Conservation (phyloP, 192 early-diverging fungal genomes). For the Coemansia sp. region DNA sequence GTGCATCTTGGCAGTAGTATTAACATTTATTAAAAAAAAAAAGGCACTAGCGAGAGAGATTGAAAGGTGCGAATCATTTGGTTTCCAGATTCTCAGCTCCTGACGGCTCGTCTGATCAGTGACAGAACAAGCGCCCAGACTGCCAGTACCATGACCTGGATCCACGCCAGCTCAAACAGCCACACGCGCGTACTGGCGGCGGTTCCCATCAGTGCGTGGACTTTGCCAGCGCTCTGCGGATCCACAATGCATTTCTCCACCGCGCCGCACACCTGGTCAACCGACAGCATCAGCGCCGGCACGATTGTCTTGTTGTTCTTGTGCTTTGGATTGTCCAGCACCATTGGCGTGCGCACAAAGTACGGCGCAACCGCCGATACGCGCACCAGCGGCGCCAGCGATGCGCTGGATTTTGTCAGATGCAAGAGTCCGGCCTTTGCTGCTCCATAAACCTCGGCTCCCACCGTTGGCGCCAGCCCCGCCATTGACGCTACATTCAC, state of each 20-base stretch:
- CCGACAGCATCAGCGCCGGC: conserved; percentile 33
- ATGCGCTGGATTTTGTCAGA: conserved; percentile 32
- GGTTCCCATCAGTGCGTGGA: conserved; percentile 27
- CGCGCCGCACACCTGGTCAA: conserved; percentile 37
- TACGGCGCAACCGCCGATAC: conserved; percentile 44
- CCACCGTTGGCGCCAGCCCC: conserved; percentile 36
- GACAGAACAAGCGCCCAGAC: conserved; percentile 22
- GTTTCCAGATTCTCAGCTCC: background rate
- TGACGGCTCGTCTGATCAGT: background rate
- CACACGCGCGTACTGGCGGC: conserved; percentile 28
- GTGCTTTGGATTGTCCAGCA: conserved; percentile 45
- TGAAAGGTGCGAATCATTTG: background rate
- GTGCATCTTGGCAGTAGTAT: no score
- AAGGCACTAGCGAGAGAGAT: background rate
- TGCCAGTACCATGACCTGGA: conserved; percentile 21
- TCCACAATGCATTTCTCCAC: conserved; percentile 26
- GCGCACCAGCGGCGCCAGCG: conserved; percentile 29
- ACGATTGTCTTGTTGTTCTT: conserved; percentile 37
- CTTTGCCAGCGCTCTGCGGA: conserved; percentile 23
- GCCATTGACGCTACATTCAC: conserved; percentile 49
- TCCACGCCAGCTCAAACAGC: conserved; percentile 24
- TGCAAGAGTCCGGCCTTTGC: conserved; percentile 44
- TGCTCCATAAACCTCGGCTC: conserved; percentile 48
- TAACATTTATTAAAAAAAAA: background rate
- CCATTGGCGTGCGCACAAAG: conserved; percentile 49